Base-by-base conservation (phyloP, 1,139 yeast species). In the Citeromyces hawaiiensis region DNA sequence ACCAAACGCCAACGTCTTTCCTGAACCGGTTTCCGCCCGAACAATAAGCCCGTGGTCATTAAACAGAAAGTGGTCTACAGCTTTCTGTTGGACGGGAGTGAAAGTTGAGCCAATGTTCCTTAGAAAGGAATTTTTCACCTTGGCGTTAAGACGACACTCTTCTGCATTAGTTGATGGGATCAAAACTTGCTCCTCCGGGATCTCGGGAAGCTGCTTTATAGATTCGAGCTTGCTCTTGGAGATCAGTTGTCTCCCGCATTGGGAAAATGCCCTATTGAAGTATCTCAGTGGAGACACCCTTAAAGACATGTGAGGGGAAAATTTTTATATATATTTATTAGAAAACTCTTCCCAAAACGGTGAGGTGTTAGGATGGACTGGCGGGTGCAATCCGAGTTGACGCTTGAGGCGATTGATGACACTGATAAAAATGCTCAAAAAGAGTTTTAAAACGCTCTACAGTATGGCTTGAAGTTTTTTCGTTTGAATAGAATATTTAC, bases 1-100 rank as follows among this genome's bases (percentile, higher is more conserved):
- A 45, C 87, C 75, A 55, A 85, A 88, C 0, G 96, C 94, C 44
- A 83, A 73, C 0, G 96, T 88, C 57, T 88, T 88, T 53, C 96
- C 97, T 1, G 96, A 87, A 54, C 96, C 97, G 4, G 97, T 88
- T 56, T 85, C 85, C 30, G 96, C 96, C 48, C 94, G 70, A 31
- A 85, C 91, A 19, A 87, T 87, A 41, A 86, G 65, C 47, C 93
- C 88, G 10, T 56, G 57, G 35, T 68, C 61, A 32, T 72, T 68
- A 33, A 64, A 60, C 17, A 68, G 54, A 41, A 85, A 61, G 7
- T 93, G 93, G 41, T 73, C 62, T 38, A 87, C 63, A 4, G 94
- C 70, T 48, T 71, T 68, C 42, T 79, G 77, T 57, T 87, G 97
- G 15, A 86, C 95, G 2, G 83, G 76, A 0, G 96, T 85, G 50